Conservation (phyloP, 139 green algal genomes). For the Astrephomene gubernaculifera region DNA sequence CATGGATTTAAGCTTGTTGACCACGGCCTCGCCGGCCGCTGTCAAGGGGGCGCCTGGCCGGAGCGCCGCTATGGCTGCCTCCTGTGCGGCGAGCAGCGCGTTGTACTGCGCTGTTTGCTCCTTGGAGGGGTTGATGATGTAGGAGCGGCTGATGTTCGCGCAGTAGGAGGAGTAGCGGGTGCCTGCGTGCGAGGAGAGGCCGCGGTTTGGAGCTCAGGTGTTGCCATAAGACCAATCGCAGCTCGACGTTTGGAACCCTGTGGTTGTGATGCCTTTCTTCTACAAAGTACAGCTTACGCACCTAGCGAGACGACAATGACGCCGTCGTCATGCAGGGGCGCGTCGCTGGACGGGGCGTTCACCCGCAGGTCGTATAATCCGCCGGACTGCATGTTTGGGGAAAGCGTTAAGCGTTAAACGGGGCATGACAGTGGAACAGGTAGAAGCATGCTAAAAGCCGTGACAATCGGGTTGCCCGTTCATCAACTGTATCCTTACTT, state of each 20-base stretch:
- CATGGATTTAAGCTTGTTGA: slow-evolving; percentile 49
- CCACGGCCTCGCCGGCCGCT: slow-evolving; percentile 78
- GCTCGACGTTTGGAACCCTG: no score
- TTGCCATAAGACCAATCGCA: no score
- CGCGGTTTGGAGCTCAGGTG: background rate
- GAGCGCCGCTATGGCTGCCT: slow-evolving; percentile 84
- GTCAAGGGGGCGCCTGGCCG: slow-evolving; percentile 73
- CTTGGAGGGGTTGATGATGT: slow-evolving; percentile 90
- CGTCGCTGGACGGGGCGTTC: slow-evolving; percentile 57
- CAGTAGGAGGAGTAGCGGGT: slow-evolving; percentile 93
- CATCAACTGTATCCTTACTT: slow-evolving; percentile 76
- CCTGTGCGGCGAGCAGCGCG: slow-evolving; percentile 77
- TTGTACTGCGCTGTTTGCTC: slow-evolving; percentile 82
- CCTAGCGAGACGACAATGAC: slow-evolving; percentile 83
- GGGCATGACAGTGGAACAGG: no score
- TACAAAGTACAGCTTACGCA: background rate
- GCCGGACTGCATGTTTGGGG: slow-evolving; percentile 12
- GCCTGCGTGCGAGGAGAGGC: background rate
- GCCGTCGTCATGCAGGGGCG: slow-evolving; percentile 59
- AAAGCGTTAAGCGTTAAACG: no score
- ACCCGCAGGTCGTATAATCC: slow-evolving; percentile 73
- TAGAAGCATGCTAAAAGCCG: no score
- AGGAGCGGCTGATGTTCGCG: slow-evolving; percentile 91
- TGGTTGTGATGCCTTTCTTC: background rate
- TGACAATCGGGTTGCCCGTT: no score